Percentiles rank a stretch among this genome's conserved stretches.
Conservation (phyloP, 306 rosid genomes). For the Castanea mollissima region DNA sequence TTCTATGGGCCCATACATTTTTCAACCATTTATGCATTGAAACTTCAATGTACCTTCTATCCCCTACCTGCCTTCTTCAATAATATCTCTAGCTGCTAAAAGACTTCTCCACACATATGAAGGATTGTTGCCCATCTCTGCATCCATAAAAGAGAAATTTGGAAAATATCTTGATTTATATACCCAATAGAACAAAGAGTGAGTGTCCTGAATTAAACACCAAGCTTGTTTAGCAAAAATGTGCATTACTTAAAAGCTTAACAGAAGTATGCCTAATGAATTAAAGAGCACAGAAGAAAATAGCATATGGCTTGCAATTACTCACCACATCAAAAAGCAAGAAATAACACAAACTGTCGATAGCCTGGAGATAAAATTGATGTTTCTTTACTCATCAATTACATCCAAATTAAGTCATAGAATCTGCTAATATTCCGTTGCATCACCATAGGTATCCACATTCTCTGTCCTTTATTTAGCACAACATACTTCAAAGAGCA, state of each 20-base stretch:
- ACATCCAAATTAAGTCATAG: slow-evolving; percentile 25
- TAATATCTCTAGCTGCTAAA: too few relatives aligned
- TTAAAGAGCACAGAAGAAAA: background rate
- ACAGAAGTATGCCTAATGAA: background rate
- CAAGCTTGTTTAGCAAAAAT: background rate
- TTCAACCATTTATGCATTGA: too few relatives aligned
- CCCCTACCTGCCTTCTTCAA: too few relatives aligned
- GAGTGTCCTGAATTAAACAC: too few relatives aligned
- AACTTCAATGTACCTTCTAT: too few relatives aligned
- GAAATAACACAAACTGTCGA: background rate
- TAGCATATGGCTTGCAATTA: background rate
- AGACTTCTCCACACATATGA: too few relatives aligned
- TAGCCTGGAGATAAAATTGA: background rate
- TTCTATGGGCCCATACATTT: too few relatives aligned
- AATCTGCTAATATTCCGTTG: slow-evolving; percentile 11
- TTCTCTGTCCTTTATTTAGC: slow-evolving; percentile 21
- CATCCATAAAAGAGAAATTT: too few relatives aligned
- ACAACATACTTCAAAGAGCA: slow-evolving; percentile 10
- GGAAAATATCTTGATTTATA: too few relatives aligned
- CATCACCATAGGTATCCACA: slow-evolving; percentile 9
- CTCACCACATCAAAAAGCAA: background rate
- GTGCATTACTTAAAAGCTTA: background rate
- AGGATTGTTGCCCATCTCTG: too few relatives aligned
- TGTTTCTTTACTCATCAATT: background rate
- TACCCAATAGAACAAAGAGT: too few relatives aligned